Evolutionary conservation across 176 grass and related monocot genomes (phyloP).

Genomic region (Hordeum vulgare): MorexV3_pseudomolecules_assembly NC_058524.1:50686028-50686527

Average conservation of each 20-base stretch:
- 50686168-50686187: conserved; percentile 13
- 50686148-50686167: conserved; percentile 51
- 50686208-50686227: neutral
- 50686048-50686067: conserved; percentile 26
- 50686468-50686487: too few relatives aligned
- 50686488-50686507: too few relatives aligned
- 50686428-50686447: too few relatives aligned
- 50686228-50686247: neutral
- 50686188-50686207: neutral
- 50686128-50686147: conserved; percentile 48
- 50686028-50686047: conserved; percentile 60
- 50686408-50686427: too few relatives aligned
- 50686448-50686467: too few relatives aligned
- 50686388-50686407: too few relatives aligned
- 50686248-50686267: neutral
- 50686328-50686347: neutral
- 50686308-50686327: neutral
- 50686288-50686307: neutral
- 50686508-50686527: too few relatives aligned
- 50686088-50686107: conserved; percentile 63
- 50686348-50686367: too few relatives aligned
- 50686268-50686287: neutral
- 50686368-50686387: too few relatives aligned
- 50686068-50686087: conserved; percentile 57
- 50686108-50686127: conserved; percentile 54